Evolutionary conservation across 83 land plant genomes (phyloP).

Genomic region (Thuja plicata): DNA sequence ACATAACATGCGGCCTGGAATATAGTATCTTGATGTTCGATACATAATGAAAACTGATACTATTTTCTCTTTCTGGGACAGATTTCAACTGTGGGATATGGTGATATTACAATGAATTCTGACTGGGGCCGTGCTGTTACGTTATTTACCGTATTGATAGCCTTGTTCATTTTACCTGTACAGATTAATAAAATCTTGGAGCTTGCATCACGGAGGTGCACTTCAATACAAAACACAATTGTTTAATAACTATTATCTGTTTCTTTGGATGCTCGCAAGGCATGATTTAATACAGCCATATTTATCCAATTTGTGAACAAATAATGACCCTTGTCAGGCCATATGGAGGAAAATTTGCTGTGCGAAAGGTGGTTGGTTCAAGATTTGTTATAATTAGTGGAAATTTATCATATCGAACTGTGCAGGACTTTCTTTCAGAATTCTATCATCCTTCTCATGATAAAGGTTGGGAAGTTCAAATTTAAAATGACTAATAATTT

Average conservation of each 20-base stretch:
- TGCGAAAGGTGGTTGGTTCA: constrained; percentile 42
- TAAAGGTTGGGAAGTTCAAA: constrained; percentile 28
- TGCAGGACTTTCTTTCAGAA: constrained; percentile 51
- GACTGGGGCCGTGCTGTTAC: constrained; percentile 50
- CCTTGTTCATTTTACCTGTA: constrained; percentile 36
- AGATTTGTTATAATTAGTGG: constrained; percentile 52
- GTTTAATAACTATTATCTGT: neutral
- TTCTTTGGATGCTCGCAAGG: neutral
- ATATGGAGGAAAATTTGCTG: constrained; percentile 44
- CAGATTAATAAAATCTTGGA: constrained; percentile 46
- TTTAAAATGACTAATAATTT: neutral
- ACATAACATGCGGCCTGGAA: neutral
- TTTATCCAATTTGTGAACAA: neutral
- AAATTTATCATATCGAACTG: constrained; percentile 39
- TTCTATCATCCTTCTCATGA: constrained; percentile 58
- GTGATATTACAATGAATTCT: constrained; percentile 43
- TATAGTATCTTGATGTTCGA: neutral
- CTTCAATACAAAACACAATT: neutral
- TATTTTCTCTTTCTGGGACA: constrained; percentile 15
- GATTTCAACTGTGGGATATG: constrained; percentile 55
- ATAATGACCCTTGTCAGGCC: constrained; percentile 23
- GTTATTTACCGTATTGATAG: constrained; percentile 30
- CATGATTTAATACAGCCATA: neutral
- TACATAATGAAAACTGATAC: neutral
- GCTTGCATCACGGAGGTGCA: constrained; percentile 51